phyloP scores from a whole-genome alignment of 306 rosid species.

The Vachellia pachyceras region DNA sequence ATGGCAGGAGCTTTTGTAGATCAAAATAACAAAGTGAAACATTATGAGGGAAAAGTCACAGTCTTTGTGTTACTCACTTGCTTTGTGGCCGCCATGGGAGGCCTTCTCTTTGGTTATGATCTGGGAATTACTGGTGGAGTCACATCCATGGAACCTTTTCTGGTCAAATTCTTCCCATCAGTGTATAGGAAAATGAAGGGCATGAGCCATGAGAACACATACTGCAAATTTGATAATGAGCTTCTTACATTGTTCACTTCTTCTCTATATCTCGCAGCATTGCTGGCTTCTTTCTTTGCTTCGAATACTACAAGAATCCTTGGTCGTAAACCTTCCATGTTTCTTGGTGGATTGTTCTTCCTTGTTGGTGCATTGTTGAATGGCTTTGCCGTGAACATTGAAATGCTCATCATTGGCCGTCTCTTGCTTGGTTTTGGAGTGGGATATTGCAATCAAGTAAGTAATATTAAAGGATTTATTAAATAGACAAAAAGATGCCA shows the following conservation, averaged over 20 bases:
- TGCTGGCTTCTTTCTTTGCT: constrained; percentile 22
- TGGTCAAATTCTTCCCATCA: not conserved
- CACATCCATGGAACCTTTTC: constrained; percentile 1
- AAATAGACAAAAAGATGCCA: no score
- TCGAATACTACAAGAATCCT: not conserved
- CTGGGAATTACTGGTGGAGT: constrained; percentile 12
- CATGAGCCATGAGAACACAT: not conserved
- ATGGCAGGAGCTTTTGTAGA: constrained; percentile 9
- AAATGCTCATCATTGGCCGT: constrained; percentile 4
- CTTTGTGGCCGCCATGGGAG: constrained; percentile 16
- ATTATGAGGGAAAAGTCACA: constrained; percentile 7
- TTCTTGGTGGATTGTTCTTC: constrained; percentile 18
- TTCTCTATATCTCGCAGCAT: not conserved
- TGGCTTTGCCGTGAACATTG: not conserved
- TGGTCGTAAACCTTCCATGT: constrained; percentile 20
- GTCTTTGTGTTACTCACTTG: not conserved
- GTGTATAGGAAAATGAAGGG: constrained; percentile 5
- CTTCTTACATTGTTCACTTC: constrained; percentile 6
- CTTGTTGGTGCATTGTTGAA: not conserved
- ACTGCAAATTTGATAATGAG: constrained; percentile 7
- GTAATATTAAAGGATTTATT: not conserved
- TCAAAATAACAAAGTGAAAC: not conserved
- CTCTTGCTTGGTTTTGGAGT: constrained; percentile 12
- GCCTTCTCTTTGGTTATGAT: constrained; percentile 16
- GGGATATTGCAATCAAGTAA: constrained; percentile 20